Base-by-base conservation (phyloP, 176 grass and related monocot genomes). In the Carex parvula region DNA sequence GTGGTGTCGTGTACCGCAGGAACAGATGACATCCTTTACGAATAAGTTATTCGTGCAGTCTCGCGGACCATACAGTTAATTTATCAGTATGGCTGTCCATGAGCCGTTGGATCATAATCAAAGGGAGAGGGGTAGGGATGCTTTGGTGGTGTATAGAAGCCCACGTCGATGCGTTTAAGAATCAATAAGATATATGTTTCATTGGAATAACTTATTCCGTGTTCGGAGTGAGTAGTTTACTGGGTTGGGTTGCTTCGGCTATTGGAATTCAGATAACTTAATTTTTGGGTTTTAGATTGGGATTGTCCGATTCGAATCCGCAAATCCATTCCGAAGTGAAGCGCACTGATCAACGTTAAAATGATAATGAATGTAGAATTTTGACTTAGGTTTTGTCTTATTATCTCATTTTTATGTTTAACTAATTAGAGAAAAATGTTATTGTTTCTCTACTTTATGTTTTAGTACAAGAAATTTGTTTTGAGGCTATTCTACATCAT, bases 21-120 rank as follows among this genome's bases (percentile, higher is more conserved):
- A 82, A 64, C 61, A 81, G 14, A 15, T 33, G 21, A 16, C 14
- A 57, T 39, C 55, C 52, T 39, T 68, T 37, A 17, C 12, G 8
- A 82, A 67, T 82, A 66, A 53, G 21, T 64, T 82, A 82, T 67
- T 82, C 80, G 61, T 67, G 80, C 41, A 66, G 24, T 66, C 39
- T 17, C 20, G 41, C n/a, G 61, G 20, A 67, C 80, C 80, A 48
- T 64, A 46, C 39, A 82, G 58, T 46, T 60, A 44, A 16, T 8
- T 17, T 64, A 66, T 30, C 35, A 2, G 3, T 29, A 66, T 7
- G 60, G 44, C 3, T 17, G 11, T 14, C 4, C 48, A 1, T 0
- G 0, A 11, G n/a, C 59, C 61, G 80, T 82, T 64, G 60, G 80
- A 82, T 82, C 16, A 8, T 16, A 13, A 82, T 82, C 80, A 12